Conservation (phyloP, 192 early-diverging fungal genomes). For the Rhizophagus clarus region DNA sequence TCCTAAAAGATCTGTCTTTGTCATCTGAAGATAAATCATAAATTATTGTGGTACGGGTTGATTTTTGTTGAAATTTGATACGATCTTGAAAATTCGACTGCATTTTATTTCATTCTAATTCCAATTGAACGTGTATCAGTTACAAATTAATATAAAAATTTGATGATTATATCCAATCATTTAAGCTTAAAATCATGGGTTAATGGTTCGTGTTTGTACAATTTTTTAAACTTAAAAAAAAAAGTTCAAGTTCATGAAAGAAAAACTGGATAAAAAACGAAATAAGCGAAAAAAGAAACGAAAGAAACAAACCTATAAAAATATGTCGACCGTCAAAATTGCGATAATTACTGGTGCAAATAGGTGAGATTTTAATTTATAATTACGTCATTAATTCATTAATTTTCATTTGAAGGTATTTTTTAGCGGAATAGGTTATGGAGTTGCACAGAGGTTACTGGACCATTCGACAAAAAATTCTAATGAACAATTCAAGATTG, state of each 20-base stretch:
- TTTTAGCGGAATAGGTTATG: constrained; percentile 54
- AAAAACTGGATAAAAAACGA: background rate
- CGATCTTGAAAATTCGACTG: background rate
- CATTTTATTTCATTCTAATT: background rate
- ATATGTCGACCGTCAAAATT: background rate
- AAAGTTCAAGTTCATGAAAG: background rate
- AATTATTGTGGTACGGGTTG: background rate
- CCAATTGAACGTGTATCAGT: too few species aligned
- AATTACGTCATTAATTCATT: constrained; percentile 1
- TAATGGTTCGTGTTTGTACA: too few species aligned
- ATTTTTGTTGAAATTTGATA: background rate
- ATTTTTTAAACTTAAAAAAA: too few species aligned
- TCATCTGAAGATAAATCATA: background rate
- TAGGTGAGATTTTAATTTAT: constrained; percentile 9
- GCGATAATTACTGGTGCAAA: constrained; percentile 26
- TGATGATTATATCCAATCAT: too few species aligned
- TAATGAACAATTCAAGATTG: constrained; percentile 34
- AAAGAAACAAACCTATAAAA: background rate
- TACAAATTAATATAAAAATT: too few species aligned
- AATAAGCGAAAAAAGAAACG: background rate
- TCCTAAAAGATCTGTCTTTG: background rate
- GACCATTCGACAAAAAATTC: constrained; percentile 34
- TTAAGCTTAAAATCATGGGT: too few species aligned
- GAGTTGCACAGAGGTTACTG: constrained; percentile 52
- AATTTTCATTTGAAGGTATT: background rate